Evolutionary conservation across 257 asterid species (phyloP), one percentile per base, ranked within the genome.

Genomic region (Scutellaria barbata): DNA sequence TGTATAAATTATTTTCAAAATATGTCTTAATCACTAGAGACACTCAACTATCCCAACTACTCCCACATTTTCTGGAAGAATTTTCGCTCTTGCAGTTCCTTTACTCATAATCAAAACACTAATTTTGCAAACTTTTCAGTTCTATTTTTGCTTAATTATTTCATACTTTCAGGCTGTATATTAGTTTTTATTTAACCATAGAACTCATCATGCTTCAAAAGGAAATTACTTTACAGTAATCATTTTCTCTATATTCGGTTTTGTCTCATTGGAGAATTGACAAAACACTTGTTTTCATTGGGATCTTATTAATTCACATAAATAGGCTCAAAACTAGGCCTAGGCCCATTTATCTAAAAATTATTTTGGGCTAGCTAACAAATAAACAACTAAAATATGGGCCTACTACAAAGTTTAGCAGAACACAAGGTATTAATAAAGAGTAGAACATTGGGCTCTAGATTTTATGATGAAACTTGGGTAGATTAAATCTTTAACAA

Each of bases 41-140:
- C 47, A 68, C 64, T 47, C 63, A 50, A 71, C 77, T 35, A 30
- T 41, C 69, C 51, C 72, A 76, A 69, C 76, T 30, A 76, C 72
- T 63, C 56, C 66, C 47, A 46, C 46, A 33, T 56, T n/a, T 61
- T 76, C 69, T 47, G 13, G 54, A 22, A 57, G 12, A 13, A 14
- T 37, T 43, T 59, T 14, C 53, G 42, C 54, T 12, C 54, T 48
- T 3, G 2, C 5, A 48, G 1, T 63, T 52, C 72, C 72, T 63
- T 69, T 63, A 63, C 57, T 63, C 66, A 48, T 25, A 61, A 72
- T 20, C 52, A 47, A 74, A 39, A 14, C n/a, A 53, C n/a, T 50
- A 50, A 47, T 17, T 46, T 8, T 13, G 10, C 54, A 8, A 5
- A 43, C 5, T 43, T 43, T 8, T 43, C 8, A 17, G n/a, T 60